A percentile compares a stretch with the other conserved stretches of the same genome.
phyloP scores from a whole-genome alignment of 2,329 filamentous ascomycete genomes.

The Anthostomella pinea region DNA sequence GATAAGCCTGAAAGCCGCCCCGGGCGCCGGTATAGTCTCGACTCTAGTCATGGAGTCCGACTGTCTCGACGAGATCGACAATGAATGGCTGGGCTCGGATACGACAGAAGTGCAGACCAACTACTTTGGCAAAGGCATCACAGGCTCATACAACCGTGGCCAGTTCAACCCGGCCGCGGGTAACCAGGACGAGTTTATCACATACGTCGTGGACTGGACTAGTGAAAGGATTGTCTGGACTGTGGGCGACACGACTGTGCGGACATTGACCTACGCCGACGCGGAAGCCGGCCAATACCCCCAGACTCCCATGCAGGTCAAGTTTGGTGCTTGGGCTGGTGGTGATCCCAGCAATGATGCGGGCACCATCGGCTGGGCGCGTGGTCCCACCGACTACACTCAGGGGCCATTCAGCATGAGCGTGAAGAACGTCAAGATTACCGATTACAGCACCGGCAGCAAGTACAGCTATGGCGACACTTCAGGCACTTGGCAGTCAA shows the following conservation, averaged over 20 bases:
- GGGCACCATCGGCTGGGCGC: constrained; percentile 88
- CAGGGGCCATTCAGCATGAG: constrained; percentile 83
- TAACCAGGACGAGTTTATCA: constrained; percentile 76
- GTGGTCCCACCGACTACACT: constrained; percentile 79
- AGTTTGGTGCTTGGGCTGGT: constrained; percentile 88
- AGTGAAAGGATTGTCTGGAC: constrained; percentile 81
- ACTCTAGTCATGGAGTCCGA: constrained; percentile 90
- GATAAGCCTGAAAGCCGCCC: constrained; percentile 78
- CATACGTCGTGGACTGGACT: constrained; percentile 92
- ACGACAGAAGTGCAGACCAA: constrained; percentile 83
- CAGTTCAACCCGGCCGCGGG: constrained; percentile 68
- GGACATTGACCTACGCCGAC: constrained; percentile 67
- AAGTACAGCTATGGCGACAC: constrained; percentile 79
- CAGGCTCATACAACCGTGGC: constrained; percentile 81
- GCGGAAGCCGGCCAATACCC: constrained; percentile 78
- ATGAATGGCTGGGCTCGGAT: constrained; percentile 89
- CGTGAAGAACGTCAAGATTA: constrained; percentile 71
- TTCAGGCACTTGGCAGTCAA: constrained; percentile 77
- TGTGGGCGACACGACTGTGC: constrained; percentile 73
- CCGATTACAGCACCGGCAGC: constrained; percentile 90
- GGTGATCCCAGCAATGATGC: constrained; percentile 76
- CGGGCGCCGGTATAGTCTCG: constrained; percentile 89
- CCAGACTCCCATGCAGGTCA: constrained; percentile 93
- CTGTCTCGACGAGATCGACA: constrained; percentile 91
- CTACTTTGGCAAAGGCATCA: constrained; percentile 93